These are phyloP conservation scores for Ophiosphaerella herpotricha DNA, from an alignment of 2,329 filamentous ascomycete species.

Conservation along the genomic window DNA sequence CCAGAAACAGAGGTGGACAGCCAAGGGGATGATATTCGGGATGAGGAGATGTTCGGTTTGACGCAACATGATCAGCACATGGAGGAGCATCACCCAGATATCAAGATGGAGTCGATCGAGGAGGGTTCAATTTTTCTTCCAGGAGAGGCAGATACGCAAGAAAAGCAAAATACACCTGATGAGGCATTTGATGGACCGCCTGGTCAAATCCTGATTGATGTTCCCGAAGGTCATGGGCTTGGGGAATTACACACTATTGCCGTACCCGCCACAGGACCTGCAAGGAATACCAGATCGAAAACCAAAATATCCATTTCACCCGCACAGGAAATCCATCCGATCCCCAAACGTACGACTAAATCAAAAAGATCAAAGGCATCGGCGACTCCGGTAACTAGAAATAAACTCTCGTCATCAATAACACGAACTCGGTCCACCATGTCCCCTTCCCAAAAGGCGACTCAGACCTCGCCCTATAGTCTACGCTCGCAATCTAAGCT, in stretches of 20 bases:
- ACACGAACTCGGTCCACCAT: conserved; percentile 20
- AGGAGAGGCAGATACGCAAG: conserved; percentile 7
- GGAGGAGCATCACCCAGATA: conserved; percentile 16
- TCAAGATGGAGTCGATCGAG: conserved; percentile 41
- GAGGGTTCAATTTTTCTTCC: conserved; percentile 16
- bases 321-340: conserved; percentile 15
- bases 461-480: conserved; percentile 31
- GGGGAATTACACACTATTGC: conserved; percentile 23
- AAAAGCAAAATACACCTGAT: conserved; percentile 4
- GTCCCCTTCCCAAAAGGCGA: conserved; percentile 22
- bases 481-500: conserved; percentile 36
- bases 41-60: conserved; percentile 4
- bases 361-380: conserved; percentile 25
- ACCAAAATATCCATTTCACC: conserved; percentile 31
- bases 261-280: conserved; percentile 31
- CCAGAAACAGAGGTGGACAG: background rate
- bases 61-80: conserved; percentile 4
- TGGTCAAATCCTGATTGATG: conserved; percentile 18
- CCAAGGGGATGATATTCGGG: conserved; percentile 8
- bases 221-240: conserved; percentile 26
- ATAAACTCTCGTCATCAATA: conserved; percentile 23
- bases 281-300: conserved; percentile 40
- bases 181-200: conserved; percentile 4
- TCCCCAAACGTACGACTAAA: conserved; percentile 14
- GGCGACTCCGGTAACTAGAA: conserved; percentile 16